Conservation (phyloP, 768 basidiomycete genomes). For the Infundibulicybe gibba region DNA sequence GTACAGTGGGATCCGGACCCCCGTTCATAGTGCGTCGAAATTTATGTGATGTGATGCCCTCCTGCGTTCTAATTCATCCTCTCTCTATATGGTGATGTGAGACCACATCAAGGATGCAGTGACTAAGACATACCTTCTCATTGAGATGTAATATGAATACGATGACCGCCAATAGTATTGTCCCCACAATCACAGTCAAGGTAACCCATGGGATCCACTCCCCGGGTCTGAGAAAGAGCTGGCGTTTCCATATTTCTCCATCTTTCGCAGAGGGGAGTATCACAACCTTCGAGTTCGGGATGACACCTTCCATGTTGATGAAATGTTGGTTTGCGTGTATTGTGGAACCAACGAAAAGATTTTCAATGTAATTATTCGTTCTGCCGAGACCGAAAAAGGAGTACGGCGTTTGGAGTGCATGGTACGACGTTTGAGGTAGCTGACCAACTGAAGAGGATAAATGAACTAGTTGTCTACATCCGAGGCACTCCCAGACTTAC, state of each 20-base stretch:
- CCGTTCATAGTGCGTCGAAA: slow-evolving; percentile 81
- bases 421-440: slow-evolving; percentile 90
- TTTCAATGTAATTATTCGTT: slow-evolving; percentile 99
- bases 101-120: not conserved
- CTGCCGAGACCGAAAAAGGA: slow-evolving; percentile 95
- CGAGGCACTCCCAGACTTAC: slow-evolving; percentile 29
- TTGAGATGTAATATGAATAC: slow-evolving; percentile 86
- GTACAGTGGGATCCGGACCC: too few relatives aligned
- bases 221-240: slow-evolving; percentile 89
- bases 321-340: slow-evolving; percentile 67
- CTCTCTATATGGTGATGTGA: slow-evolving; percentile 52
- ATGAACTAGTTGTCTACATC: slow-evolving; percentile 4
- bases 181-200: slow-evolving; percentile 76
- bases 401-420: slow-evolving; percentile 87
- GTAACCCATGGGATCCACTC: slow-evolving; percentile 99
- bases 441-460: slow-evolving; percentile 63
- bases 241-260: slow-evolving; percentile 73
- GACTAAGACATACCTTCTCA: slow-evolving; percentile 72
- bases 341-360: slow-evolving; percentile 93
- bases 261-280: slow-evolving; percentile 71
- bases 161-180: slow-evolving; percentile 70
- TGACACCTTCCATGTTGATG: slow-evolving; percentile 94
- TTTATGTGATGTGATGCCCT: slow-evolving; percentile 94
- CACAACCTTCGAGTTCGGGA: slow-evolving; percentile 97
- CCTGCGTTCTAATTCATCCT: slow-evolving; percentile 90